Conservation (phyloP, 805 yeast genomes). For the Yarrowia sp. region DNA sequence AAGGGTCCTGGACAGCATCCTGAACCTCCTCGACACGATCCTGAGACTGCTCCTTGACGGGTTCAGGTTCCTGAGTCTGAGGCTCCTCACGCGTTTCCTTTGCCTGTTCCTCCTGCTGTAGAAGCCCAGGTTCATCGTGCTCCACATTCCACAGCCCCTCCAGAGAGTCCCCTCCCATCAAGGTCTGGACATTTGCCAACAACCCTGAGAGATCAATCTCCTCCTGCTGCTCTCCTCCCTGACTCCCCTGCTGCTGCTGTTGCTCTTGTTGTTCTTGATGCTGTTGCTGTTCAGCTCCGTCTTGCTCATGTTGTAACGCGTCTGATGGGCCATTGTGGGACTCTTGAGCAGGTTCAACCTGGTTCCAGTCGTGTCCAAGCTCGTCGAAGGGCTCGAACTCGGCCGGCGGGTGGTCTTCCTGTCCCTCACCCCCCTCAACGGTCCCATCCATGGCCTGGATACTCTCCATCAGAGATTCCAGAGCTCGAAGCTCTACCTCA, state of each 20-base stretch:
- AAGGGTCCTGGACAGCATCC: neutral
- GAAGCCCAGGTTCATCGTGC: neutral
- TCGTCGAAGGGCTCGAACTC: slow-evolving; percentile 21
- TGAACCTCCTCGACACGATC: neutral
- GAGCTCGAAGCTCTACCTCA: slow-evolving; percentile 19
- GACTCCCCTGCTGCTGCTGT: neutral
- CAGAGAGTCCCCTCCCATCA: slow-evolving; percentile 7
- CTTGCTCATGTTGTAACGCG: neutral
- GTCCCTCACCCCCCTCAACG: neutral
- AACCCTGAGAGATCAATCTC: slow-evolving; percentile 4
- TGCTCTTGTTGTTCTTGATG: neutral
- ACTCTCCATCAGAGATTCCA: slow-evolving; percentile 16
- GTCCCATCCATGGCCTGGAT: slow-evolving; percentile 13
- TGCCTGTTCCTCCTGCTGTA: neutral
- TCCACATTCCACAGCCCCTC: slow-evolving; percentile 1
- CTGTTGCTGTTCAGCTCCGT: neutral
- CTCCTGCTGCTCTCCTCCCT: neutral
- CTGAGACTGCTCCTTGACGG: neutral
- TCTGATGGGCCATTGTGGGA: neutral
- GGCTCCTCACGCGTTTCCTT: neutral
- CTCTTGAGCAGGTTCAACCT: neutral
- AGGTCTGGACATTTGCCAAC: slow-evolving; percentile 16
- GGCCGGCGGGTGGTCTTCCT: neutral
- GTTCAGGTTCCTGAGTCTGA: neutral
- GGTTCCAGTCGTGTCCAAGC: slow-evolving; percentile 5